A percentile compares a stretch with the other conserved stretches of the same genome.
These are phyloP conservation scores for Sequoia sempervirens DNA, from an alignment of 75 land plant species.

Conservation along the genomic window DNA sequence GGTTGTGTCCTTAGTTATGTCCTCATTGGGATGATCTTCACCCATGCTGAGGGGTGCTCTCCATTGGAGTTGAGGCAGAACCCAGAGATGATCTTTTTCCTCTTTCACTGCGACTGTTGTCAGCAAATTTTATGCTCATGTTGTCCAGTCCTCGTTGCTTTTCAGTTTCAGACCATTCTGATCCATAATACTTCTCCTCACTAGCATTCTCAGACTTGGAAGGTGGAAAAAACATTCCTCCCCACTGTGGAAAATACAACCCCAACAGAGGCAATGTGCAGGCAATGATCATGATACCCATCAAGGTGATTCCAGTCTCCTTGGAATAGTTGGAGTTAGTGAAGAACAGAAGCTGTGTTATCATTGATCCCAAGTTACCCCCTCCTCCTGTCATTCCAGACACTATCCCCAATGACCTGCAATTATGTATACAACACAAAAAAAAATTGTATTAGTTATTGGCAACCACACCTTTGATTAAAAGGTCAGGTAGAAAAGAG, in stretches of 20 bases:
- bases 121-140: constrained; percentile 62
- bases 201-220: constrained; percentile 27
- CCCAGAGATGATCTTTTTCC: constrained; percentile 22
- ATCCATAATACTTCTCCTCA: constrained; percentile 61
- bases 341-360: constrained; percentile 71
- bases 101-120: constrained; percentile 60
- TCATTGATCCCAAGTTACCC: constrained; percentile 59
- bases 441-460: neutral
- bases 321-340: constrained; percentile 42
- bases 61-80: constrained; percentile 23
- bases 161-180: constrained; percentile 63
- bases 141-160: constrained; percentile 44
- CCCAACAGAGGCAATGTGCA: constrained; percentile 40
- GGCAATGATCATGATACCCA: constrained; percentile 53
- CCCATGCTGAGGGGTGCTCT: neutral
- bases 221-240: constrained; percentile 68
- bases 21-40: neutral
- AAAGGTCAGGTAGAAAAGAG: too few species aligned
- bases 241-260: constrained; percentile 74
- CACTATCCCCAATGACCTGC: constrained; percentile 57
- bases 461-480: neutral
- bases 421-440: neutral
- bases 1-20: too few species aligned
- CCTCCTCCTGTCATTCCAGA: constrained; percentile 77
- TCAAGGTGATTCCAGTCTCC: constrained; percentile 34